Percentiles rank a stretch among this genome's conserved stretches.
Evolutionary conservation across 305 asterid species (phyloP).

Genomic region (Petunia hybrid): DNA sequence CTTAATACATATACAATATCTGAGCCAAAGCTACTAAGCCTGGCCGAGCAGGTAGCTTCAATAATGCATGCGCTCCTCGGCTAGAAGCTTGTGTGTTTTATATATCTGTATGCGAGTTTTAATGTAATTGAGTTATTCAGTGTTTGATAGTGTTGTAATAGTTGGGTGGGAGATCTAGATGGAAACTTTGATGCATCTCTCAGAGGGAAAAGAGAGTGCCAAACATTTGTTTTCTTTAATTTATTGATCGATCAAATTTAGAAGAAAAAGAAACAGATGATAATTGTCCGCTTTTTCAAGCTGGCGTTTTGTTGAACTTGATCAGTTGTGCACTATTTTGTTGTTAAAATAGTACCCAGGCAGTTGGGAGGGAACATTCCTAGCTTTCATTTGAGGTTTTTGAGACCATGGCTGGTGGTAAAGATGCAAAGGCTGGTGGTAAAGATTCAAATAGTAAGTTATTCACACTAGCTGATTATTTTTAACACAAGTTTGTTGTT

Average conservation of each 20-base stretch:
- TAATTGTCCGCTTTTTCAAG: neutral
- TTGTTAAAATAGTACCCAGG: conserved; percentile 12
- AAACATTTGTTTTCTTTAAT: neutral
- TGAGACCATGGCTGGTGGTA: conserved; percentile 31
- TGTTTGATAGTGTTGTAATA: neutral
- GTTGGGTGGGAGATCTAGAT: neutral
- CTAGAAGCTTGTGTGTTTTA: neutral
- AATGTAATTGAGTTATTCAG: neutral
- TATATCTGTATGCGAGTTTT: neutral
- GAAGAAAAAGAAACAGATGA: neutral
- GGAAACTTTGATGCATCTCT: too few species aligned
- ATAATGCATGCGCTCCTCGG: neutral
- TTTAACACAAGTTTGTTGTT: neutral
- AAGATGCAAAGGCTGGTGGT: too few species aligned
- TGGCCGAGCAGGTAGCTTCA: too few species aligned
- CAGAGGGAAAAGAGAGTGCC: conserved; percentile 4
- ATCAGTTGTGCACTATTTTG: neutral
- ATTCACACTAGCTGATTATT: conserved; percentile 16
- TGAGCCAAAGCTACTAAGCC: too few species aligned
- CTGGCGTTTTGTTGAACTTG: neutral
- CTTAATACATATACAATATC: too few species aligned
- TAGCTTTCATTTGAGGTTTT: conserved; percentile 26
- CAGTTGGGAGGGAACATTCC: neutral
- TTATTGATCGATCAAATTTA: neutral
- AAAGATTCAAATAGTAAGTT: conserved; percentile 29